phyloP scores from a whole-genome alignment of 108 stramenopile genomes.

The Skeletonema costatum region DNA sequence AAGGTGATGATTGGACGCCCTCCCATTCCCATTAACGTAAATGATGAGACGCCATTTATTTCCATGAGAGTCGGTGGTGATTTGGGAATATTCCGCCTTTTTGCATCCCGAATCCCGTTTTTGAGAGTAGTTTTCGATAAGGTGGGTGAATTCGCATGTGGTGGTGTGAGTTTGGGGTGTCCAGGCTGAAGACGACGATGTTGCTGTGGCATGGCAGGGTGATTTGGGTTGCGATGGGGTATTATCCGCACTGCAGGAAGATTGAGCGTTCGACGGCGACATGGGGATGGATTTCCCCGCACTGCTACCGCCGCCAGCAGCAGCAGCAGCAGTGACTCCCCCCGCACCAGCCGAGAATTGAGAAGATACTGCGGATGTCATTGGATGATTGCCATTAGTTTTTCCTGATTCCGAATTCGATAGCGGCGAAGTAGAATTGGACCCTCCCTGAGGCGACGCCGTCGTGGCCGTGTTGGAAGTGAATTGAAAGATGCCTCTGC shows the following conservation, averaged over 20 bases:
- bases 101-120: constrained; percentile 92
- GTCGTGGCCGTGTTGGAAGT: constrained; percentile 17
- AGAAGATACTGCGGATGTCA: neutral
- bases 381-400: neutral
- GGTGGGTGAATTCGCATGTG: constrained; percentile 89
- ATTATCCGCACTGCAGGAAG: neutral
- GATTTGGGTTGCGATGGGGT: constrained; percentile 4
- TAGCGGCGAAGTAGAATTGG: neutral
- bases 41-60: constrained; percentile 90
- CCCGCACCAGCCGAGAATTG: neutral
- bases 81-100: constrained; percentile 87
- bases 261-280: neutral
- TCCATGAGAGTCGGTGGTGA: constrained; percentile 79
- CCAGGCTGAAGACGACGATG: constrained; percentile 42
- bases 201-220: neutral
- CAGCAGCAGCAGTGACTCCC: neutral
- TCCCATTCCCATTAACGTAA: constrained; percentile 91
- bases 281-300: neutral
- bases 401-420: neutral
- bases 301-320: neutral
- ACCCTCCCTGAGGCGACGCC: neutral
- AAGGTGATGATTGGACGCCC: constrained; percentile 86
- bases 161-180: constrained; percentile 78
- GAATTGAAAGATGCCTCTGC: constrained; percentile 27
- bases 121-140: constrained; percentile 74